These are phyloP conservation scores for Aspergillus thermomutatus DNA, from an alignment of 2,329 filamentous ascomycete species.

Conservation along the genomic window DNA sequence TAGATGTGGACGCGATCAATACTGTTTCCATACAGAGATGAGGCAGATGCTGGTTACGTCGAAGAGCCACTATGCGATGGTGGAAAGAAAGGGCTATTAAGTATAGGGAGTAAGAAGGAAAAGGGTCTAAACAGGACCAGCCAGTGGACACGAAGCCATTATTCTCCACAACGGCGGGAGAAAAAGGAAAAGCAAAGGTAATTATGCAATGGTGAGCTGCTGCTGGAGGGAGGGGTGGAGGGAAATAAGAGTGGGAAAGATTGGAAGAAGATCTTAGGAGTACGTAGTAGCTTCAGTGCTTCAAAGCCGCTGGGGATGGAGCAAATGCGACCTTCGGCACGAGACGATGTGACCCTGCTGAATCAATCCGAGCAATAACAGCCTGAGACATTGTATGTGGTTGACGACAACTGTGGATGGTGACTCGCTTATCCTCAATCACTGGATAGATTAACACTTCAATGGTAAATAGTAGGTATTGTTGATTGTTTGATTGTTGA, in stretches of 20 bases:
- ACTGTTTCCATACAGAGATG: neutral
- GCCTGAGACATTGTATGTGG: neutral
- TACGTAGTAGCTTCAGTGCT: neutral
- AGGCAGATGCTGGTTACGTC: neutral
- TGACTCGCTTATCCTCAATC: neutral
- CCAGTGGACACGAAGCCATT: conserved; percentile 16
- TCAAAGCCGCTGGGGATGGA: conserved; percentile 14
- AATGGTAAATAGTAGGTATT: neutral
- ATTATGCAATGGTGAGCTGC: neutral
- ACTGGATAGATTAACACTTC: neutral
- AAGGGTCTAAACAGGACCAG: conserved; percentile 23
- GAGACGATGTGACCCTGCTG: conserved; percentile 34
- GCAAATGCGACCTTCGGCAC: conserved; percentile 33
- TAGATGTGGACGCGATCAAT: neutral
- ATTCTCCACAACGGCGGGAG: conserved; percentile 11
- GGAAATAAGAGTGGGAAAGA: conserved; percentile 6
- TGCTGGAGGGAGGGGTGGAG: conserved; percentile 1
- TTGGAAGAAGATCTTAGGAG: conserved; percentile 1
- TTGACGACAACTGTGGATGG: neutral
- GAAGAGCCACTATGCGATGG: neutral
- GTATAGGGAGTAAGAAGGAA: conserved; percentile 9
- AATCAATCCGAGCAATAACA: neutral
- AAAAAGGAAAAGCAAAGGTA: conserved; percentile 7
- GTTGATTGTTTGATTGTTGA: neutral
- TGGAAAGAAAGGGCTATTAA: neutral